Conservation (phyloP, 352 stramenopile genomes). For the Phytophthora colocasiae region DNA sequence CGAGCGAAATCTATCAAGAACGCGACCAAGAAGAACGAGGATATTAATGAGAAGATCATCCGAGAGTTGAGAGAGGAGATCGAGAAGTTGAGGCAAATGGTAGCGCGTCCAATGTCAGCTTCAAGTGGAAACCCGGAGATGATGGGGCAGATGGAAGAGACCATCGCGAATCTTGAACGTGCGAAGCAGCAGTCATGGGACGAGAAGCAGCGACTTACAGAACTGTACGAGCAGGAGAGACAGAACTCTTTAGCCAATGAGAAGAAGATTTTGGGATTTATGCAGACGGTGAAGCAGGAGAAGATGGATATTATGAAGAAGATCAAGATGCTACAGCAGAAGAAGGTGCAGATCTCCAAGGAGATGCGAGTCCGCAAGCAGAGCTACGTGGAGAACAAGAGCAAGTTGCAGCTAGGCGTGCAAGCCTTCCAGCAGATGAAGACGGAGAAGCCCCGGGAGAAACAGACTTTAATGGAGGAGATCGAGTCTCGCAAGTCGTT, state of each 20-base stretch:
- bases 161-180: slow-evolving; percentile 85
- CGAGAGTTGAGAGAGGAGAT: slow-evolving; percentile 93
- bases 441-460: slow-evolving; percentile 49
- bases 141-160: slow-evolving; percentile 88
- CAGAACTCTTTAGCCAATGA: slow-evolving; percentile 87
- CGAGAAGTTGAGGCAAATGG: slow-evolving; percentile 89
- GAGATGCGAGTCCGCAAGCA: slow-evolving; percentile 78
- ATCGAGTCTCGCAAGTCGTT: slow-evolving; percentile 68
- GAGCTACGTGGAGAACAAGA: slow-evolving; percentile 77
- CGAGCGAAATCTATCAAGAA: slow-evolving; percentile 95
- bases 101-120: slow-evolving; percentile 55
- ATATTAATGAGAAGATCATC: slow-evolving; percentile 93
- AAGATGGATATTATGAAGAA: slow-evolving; percentile 93
- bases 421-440: slow-evolving; percentile 73
- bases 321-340: slow-evolving; percentile 85
- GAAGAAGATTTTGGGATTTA: slow-evolving; percentile 85
- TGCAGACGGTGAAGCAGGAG: slow-evolving; percentile 92
- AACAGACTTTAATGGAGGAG: slow-evolving; percentile 64
- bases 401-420: slow-evolving; percentile 77
- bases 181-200: slow-evolving; percentile 92
- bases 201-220: slow-evolving; percentile 87
- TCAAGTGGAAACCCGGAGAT: slow-evolving; percentile 46
- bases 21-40: slow-evolving; percentile 87
- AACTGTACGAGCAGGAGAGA: slow-evolving; percentile 89
- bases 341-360: slow-evolving; percentile 80